Base-by-base conservation (phyloP, 1,284 basidiomycete species). In the Sanghuangporus sanghuang region DNA sequence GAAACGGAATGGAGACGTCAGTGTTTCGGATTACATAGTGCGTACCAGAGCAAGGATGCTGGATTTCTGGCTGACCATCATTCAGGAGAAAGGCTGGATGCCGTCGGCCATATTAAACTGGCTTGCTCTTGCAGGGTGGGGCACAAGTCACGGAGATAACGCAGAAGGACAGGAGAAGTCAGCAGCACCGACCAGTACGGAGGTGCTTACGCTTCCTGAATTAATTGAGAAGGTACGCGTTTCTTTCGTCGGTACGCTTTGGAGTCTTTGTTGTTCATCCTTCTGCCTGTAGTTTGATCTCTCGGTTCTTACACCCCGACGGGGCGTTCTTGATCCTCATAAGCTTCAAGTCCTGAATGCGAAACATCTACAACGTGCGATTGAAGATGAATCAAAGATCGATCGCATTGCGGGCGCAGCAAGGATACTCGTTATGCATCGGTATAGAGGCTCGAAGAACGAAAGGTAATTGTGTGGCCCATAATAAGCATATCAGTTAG, bases 91-190 rank as follows among this genome's bases (percentile, higher is more conserved):
- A 55, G 96, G 95, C 0, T 96, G 94, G 85, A 96, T 99, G 73
- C 91, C 95, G 0, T 85, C 86, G 63, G 94, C 96, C 0, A 73
- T 99, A 4, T 76, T 96, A 42, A 99, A 99, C 72, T 98, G 96
- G 87, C 82, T 98, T 2, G 95, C 92, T 0, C 77, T 98, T 23
- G 90, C 95, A 54, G 96, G 97, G 0, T 98, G 95, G 92, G 95
- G 93, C 49, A 82, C 82, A 9, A 77, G 81, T 27, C 76, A 81
- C 21, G 61, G 67, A 0, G 57, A 23, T 59, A 64, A 6, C 62
- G 71, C 3, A 62, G 71, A 38, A 64, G 68, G 3, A 36, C 66
- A 49, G 67, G 18, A 56, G 35, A 58, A 32, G 57, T 50, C 44
- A 35, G 75, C 76, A 38, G 82, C 83, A 5, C 88, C 87, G 1